Percentiles rank a stretch among this genome's conserved stretches.
phyloP scores from a whole-genome alignment of 2,329 filamentous ascomycete genomes.

The Acrocalymma vagum region DNA sequence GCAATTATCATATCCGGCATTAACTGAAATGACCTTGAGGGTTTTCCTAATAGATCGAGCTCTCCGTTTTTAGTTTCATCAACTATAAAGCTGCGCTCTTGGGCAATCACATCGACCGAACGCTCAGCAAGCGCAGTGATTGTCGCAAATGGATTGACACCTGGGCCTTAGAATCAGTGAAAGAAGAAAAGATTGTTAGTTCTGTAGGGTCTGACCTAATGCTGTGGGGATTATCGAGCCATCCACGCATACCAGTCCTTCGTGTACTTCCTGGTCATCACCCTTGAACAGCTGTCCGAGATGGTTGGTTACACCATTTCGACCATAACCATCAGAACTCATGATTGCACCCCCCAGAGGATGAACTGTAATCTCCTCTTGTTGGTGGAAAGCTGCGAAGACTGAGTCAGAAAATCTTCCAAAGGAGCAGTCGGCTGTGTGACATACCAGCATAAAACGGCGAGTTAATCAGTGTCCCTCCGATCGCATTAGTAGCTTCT shows the following conservation, averaged over 20 bases:
- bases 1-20: too few relatives aligned
- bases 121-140: conserved; percentile 74
- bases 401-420: too few relatives aligned
- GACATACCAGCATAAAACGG: too few relatives aligned
- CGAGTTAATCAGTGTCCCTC: conserved; percentile 67
- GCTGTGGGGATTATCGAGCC: conserved; percentile 69
- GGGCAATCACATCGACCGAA: conserved; percentile 57
- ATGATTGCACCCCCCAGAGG: conserved; percentile 73
- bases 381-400: too few relatives aligned
- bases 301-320: conserved; percentile 68
- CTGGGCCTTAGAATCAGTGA: conserved; percentile 3
- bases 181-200: neutral
- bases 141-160: conserved; percentile 73
- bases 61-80: conserved; percentile 48
- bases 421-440: too few relatives aligned
- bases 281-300: conserved; percentile 68
- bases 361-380: conserved; percentile 69
- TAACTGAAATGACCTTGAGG: too few relatives aligned
- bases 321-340: conserved; percentile 65
- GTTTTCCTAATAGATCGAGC: too few relatives aligned
- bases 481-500: conserved; percentile 64
- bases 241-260: conserved; percentile 69
- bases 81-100: conserved; percentile 45
- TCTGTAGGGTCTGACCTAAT: conserved; percentile 51
- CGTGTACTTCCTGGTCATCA: conserved; percentile 58